These are phyloP conservation scores for Mycena amicta DNA, from an alignment of 768 basidiomycete genomes.

Conservation along the genomic window DNA sequence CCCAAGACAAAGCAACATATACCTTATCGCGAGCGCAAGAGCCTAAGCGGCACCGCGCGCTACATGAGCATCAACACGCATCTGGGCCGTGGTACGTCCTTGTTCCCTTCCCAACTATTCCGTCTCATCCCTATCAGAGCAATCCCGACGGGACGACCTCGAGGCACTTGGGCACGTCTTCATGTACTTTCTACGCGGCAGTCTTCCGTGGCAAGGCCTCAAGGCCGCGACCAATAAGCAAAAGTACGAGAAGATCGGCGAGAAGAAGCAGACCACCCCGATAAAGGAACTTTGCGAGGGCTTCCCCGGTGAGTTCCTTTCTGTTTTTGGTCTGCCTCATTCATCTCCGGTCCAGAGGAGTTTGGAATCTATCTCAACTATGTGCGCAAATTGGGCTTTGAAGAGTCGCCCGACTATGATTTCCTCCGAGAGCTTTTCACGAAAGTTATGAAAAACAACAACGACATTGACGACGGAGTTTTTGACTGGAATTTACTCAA, in stretches of 20 bases:
- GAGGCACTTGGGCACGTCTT: constrained; percentile 99
- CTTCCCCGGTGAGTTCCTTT: constrained; percentile 71
- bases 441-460: constrained; percentile 90
- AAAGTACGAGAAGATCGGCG: constrained; percentile 99
- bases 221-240: constrained; percentile 99
- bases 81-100: constrained; percentile 80
- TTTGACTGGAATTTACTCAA: constrained; percentile 98
- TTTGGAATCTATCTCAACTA: constrained; percentile 99
- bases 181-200: constrained; percentile 98
- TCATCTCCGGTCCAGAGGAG: constrained; percentile 65
- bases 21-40: constrained; percentile 97
- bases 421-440: constrained; percentile 94
- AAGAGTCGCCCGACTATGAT: constrained; percentile 98
- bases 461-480: constrained; percentile 88
- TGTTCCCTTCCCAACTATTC: constrained; percentile 8
- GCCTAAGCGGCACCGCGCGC: constrained; percentile 93
- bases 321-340: constrained; percentile 1
- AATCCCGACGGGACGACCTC: constrained; percentile 93
- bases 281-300: constrained; percentile 97
- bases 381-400: constrained; percentile 97
- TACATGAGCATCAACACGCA: constrained; percentile 99
- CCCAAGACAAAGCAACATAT: constrained; percentile 99
- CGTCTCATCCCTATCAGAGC: constrained; percentile 49
- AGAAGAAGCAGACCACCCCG: constrained; percentile 98
- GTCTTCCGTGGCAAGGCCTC: constrained; percentile 97